These are phyloP conservation scores for Amanita jacksonii DNA, from an alignment of 768 basidiomycete species.

Conservation along the genomic window DNA sequence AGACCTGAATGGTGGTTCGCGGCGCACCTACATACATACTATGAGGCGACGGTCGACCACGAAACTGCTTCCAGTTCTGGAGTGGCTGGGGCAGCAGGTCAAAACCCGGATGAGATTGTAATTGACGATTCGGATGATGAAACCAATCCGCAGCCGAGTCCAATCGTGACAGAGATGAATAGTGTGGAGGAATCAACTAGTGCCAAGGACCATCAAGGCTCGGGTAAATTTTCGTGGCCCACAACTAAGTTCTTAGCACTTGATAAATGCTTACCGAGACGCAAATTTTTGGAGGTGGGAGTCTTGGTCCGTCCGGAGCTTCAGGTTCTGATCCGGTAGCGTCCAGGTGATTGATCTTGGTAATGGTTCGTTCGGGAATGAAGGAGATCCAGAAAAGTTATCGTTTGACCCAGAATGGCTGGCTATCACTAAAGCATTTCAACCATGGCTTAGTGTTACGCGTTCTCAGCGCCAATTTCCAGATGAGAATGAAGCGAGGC, in stretches of 20 bases:
- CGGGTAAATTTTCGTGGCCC: conserved; percentile 1
- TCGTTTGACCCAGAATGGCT: conserved; percentile 90
- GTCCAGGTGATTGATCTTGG: conserved; percentile 62
- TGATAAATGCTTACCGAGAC: conserved; percentile 75
- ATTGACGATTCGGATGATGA: conserved; percentile 35
- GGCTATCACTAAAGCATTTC: conserved; percentile 82
- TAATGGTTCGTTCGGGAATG: conserved; percentile 3
- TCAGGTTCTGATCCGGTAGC: not conserved
- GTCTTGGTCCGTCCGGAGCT: not conserved
- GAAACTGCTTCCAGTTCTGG: conserved; percentile 5
- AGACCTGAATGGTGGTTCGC: conserved; percentile 87
- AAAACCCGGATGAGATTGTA: conserved; percentile 43
- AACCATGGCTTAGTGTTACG: conserved; percentile 59
- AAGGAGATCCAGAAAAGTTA: conserved; percentile 26
- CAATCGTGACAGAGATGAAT: not conserved
- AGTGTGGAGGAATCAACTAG: conserved; percentile 17
- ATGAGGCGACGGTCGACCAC: conserved; percentile 60
- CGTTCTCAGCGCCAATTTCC: conserved; percentile 51
- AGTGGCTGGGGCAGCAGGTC: conserved; percentile 8
- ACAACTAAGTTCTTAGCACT: conserved; percentile 80
- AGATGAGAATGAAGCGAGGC: conserved; percentile 37
- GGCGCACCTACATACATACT: conserved; percentile 85
- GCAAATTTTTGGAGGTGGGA: conserved; percentile 73
- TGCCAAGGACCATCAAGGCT: conserved; percentile 37
- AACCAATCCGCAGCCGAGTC: not conserved